Evolutionary conservation across 2,329 filamentous ascomycete species (phyloP).

Genomic region (Gnomoniopsis sp.): DNA sequence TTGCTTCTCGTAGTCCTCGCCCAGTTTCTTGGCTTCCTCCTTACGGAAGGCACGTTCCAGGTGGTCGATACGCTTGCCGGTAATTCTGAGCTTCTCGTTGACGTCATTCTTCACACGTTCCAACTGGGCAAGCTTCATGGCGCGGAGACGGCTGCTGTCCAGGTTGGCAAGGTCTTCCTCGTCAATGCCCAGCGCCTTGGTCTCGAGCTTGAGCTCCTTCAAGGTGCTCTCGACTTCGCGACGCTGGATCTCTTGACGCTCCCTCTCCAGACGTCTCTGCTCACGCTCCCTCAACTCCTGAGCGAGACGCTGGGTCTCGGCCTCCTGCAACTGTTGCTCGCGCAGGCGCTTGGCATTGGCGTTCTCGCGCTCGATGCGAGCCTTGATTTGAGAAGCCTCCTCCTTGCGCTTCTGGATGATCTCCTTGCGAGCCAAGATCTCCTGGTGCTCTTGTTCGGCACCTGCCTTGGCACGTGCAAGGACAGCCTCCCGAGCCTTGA

Average conservation of each 20-base stretch:
- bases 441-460: conserved; percentile 86
- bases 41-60: conserved; percentile 94
- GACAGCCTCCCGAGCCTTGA: conserved; percentile 75
- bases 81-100: conserved; percentile 84
- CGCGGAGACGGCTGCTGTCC: conserved; percentile 85
- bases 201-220: conserved; percentile 84
- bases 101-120: conserved; percentile 98
- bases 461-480: conserved; percentile 80
- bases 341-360: conserved; percentile 82
- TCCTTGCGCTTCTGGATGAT: conserved; percentile 97
- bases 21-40: conserved; percentile 90
- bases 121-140: conserved; percentile 90
- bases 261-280: conserved; percentile 77
- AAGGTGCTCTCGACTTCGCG: conserved; percentile 92
- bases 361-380: conserved; percentile 88
- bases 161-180: conserved; percentile 79
- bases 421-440: conserved; percentile 80
- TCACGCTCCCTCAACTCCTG: conserved; percentile 92
- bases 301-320: conserved; percentile 83
- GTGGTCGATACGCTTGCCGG: conserved; percentile 94
- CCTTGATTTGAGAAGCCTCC: conserved; percentile 82
- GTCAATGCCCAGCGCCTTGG: conserved; percentile 73
- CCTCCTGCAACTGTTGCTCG: conserved; percentile 83
- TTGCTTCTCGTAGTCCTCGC: conserved; percentile 81
- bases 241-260: conserved; percentile 85